Base-by-base conservation (phyloP, 2,329 filamentous ascomycete genomes). In the Sphaerulina musiva region DNA sequence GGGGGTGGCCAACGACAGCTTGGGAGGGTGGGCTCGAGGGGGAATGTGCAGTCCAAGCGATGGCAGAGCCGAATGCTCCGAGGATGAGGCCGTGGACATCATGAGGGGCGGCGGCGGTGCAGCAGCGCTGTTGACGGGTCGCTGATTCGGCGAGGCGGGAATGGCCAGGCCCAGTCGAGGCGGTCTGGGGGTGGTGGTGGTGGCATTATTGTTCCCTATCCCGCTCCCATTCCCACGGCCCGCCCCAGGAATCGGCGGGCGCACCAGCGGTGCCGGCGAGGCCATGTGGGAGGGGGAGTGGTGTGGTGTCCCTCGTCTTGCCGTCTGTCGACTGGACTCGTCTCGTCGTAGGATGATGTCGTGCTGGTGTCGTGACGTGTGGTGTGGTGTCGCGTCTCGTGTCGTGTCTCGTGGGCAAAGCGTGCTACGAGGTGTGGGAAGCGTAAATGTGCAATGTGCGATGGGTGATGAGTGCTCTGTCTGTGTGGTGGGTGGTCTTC, bases 121-220 rank as follows among this genome's bases (percentile, higher is more conserved):
- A 6, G 64, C 67, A 14, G 72, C 59, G 46, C 66, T 67, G 55
- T 76, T 72, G 48, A 93, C 82, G 1, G 91, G 84, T 70, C 91
- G 89, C 58, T 79, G 85, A 73, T 83, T 92, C 46, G 89, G 88
- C 36, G 89, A 95, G 0, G 87, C 84, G 38, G 92, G 92, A 55
- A 97, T 97, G 44, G 91, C 88, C 53, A 97, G 81, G 43, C 90
- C 92, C 55, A 97, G 80, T 64, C 87, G 84, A 29, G 89, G 89
- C 50, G 86, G 71, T 46, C 56, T 66, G 29, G 26, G 26, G 26
- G 26, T 7, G 26, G 26, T 29, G 26, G 26, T 29, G 26, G 26
- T 29, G 26, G 26, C 6, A 29, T 29, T 29, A 7, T 7, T 29
- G 26, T 29, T 29, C 26, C 26, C 26, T 6, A 29, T 29, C 26